Conservation (phyloP, 2,329 filamentous ascomycete genomes). For the Colletotrichum chrysophilum region DNA sequence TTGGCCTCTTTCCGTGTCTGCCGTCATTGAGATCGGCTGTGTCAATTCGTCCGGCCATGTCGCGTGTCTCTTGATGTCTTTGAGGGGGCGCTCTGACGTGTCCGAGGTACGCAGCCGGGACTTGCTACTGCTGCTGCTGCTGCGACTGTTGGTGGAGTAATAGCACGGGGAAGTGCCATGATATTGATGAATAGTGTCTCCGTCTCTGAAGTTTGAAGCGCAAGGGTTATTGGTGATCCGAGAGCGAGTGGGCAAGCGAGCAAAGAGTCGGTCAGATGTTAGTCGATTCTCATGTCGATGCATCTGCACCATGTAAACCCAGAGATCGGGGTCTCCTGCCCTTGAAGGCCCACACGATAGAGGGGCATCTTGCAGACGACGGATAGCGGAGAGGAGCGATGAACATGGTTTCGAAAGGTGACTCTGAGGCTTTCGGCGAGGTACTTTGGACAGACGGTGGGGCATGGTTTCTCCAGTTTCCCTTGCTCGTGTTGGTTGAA, state of each 20-base stretch:
- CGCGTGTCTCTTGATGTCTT: background rate
- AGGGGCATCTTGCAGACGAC: background rate
- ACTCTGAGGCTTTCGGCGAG: background rate
- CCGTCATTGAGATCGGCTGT: background rate
- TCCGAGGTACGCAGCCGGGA: background rate
- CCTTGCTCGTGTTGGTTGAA: background rate
- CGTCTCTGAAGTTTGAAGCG: background rate
- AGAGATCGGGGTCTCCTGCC: conserved; percentile 1
- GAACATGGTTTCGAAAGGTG: background rate
- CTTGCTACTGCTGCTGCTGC: background rate
- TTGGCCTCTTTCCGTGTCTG: background rate
- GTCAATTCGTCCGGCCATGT: background rate
- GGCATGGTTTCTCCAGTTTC: background rate
- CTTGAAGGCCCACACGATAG: background rate
- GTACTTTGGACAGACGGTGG: background rate
- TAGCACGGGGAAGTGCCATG: background rate
- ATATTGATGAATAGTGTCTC: background rate
- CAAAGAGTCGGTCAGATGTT: conserved; percentile 6
- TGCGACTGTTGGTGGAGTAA: background rate
- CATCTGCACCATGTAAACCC: conserved; percentile 6
- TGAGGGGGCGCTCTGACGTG: background rate
- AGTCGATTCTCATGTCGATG: background rate
- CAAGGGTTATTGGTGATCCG: background rate
- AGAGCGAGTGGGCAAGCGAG: background rate
- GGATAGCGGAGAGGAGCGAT: background rate